Base-by-base conservation (phyloP, 2,329 filamentous ascomycete species). In the Neopestalotiopsis clavispora region DNA sequence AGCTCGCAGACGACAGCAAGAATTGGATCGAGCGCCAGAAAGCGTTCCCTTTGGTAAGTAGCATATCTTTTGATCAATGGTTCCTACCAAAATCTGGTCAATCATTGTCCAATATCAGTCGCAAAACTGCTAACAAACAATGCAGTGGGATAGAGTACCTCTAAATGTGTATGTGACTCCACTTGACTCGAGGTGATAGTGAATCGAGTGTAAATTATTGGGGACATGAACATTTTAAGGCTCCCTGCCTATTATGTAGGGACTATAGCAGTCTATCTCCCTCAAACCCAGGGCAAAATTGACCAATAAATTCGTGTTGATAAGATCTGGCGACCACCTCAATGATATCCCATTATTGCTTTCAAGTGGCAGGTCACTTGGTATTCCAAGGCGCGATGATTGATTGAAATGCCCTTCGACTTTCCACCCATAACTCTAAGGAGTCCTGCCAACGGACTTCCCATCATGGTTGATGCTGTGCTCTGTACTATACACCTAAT, bases 1-100 rank as follows among this genome's bases (percentile, higher is more conserved):
- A 56, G 34, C 66, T 70, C 20, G 66, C 65, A 12, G 69, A 67
- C 4, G 59, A 68, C 30, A 62, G 66, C 28, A 32, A 67, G 20
- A 10, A 57, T 7, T 67, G 66, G 66, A 63, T 67, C 28, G 38
- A 67, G 28, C 34, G 58, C 13, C 66, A 67, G 20, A 67, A 67
- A 23, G 34, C 66, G 2, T 67, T 32, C 17, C 38, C 66, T 14
- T 34, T 67, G 20, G 61, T 64, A 17, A 64, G 61, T 12, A 1
- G 10, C 1, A 13, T 12, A 12, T n/a, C n/a, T 32, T 28, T 28
- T 17, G 20, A 42, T 38, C n/a, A 9, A 2, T 13, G 1, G 30
- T 13, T 4, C 1, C 17, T 32, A 1, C 4, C 4, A 12, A 34
- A 34, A 32, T 20, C 2, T 17, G 1, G 4, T n/a, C 45, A 0